Percentiles rank a stretch among this genome's conserved stretches.
These are phyloP conservation scores for Chlorella sorokiniana DNA, from an alignment of 139 green algal species.

Conservation along the genomic window DNA sequence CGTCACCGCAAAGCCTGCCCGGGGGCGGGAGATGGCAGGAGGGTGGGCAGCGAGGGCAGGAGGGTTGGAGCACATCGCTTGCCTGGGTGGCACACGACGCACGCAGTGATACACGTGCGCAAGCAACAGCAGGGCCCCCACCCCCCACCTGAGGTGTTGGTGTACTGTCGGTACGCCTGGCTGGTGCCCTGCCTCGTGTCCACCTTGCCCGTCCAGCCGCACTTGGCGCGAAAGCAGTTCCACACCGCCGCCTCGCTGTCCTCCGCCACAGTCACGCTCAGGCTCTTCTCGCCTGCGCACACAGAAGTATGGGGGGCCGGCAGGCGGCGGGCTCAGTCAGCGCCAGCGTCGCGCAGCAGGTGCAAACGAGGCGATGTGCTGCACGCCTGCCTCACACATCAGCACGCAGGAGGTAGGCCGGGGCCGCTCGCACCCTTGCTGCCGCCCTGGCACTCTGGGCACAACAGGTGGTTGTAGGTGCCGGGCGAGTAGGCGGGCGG, in stretches of 20 bases:
- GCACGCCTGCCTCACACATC: no score
- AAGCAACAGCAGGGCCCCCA: background rate
- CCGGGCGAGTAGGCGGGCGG: slow-evolving; percentile 47
- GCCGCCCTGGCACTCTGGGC: slow-evolving; percentile 59
- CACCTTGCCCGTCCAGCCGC: slow-evolving; percentile 56
- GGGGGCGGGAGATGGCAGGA: background rate
- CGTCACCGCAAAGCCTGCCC: slow-evolving; percentile 39
- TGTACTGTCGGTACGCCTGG: slow-evolving; percentile 28
- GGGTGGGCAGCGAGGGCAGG: background rate
- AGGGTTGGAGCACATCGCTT: background rate
- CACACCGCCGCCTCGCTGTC: slow-evolving; percentile 54
- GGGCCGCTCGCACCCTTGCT: slow-evolving; percentile 8
- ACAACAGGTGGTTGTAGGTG: slow-evolving; percentile 45
- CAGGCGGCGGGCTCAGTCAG: background rate
- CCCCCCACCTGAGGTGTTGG: slow-evolving; percentile 11
- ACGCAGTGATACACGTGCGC: no score
- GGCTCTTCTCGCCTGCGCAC: slow-evolving; percentile 28
- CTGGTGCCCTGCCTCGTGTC: background rate
- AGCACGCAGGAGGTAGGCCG: background rate
- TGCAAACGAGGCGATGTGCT: no score
- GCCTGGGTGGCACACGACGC: background rate
- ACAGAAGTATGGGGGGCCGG: background rate
- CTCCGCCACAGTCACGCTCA: slow-evolving; percentile 54
- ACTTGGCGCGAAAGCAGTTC: slow-evolving; percentile 69
- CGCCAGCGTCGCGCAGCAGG: background rate